phyloP scores from a whole-genome alignment of 139 green algal species.

The Nannochloris sp. region DNA sequence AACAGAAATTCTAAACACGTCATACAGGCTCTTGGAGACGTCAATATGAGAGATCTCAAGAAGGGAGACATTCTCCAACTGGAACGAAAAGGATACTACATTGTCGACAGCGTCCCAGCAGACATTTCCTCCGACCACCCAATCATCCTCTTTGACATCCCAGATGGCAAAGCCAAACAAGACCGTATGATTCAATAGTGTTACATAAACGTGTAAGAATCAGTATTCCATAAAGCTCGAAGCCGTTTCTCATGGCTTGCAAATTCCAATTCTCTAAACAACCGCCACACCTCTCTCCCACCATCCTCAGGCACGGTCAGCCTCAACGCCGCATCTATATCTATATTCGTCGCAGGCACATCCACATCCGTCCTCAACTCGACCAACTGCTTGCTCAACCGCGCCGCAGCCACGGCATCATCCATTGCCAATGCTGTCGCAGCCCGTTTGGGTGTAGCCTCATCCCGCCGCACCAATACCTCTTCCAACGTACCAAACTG shows the following conservation, averaged over 20 bases:
- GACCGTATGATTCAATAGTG: too few relatives aligned
- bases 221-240: slow-evolving; percentile 18
- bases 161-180: slow-evolving; percentile 55
- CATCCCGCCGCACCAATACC: slow-evolving; percentile 1
- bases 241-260: slow-evolving; percentile 18
- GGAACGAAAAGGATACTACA: slow-evolving; percentile 95
- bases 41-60: slow-evolving; percentile 84
- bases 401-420: slow-evolving; percentile 27
- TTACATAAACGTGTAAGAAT: too few relatives aligned
- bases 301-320: slow-evolving; percentile 18
- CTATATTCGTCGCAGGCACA: slow-evolving; percentile 20
- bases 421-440: not conserved
- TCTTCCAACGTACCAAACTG: slow-evolving; percentile 26
- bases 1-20: slow-evolving; percentile 44
- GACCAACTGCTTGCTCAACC: slow-evolving; percentile 45
- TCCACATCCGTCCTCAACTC: slow-evolving; percentile 40
- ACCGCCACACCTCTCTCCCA: slow-evolving; percentile 6
- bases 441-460: slow-evolving; percentile 11
- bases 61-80: slow-evolving; percentile 95
- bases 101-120: slow-evolving; percentile 72
- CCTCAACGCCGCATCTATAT: slow-evolving; percentile 21
- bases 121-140: slow-evolving; percentile 34
- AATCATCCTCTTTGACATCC: slow-evolving; percentile 86
- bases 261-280: slow-evolving; percentile 29
- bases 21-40: slow-evolving; percentile 67